Base-by-base conservation (phyloP, 208 protist species). In the Leishmania arabica region DNA sequence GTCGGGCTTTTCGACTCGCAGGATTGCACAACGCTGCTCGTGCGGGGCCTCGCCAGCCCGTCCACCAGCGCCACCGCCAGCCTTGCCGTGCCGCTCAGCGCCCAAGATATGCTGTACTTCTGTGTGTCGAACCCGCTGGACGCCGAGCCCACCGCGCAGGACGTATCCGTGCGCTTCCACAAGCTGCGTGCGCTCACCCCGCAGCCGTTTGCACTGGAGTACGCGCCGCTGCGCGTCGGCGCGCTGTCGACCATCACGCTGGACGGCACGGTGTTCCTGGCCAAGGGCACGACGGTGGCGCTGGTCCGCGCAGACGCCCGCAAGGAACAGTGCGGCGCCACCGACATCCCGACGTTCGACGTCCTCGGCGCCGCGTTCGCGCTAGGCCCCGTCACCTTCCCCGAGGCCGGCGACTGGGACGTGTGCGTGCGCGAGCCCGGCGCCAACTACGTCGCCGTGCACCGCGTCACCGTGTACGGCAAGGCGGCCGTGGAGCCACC, bases 401-500 rank as follows among this genome's bases (percentile, higher is more conserved):
- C 79, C 47, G 45, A 27, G 53, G 82, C 77, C 19, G 86, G 86
- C 27, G 60, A 64, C 13, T 90, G 88, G 81, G 62, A 76, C 53
- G 81, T 91, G 24, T 91, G 88, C 71, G 83, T 91, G 27, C 79
- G 86, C 58, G 64, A 81, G 49, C 3, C 49, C 60, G 27, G 60
- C 70, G 60, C 42, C 64, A 27, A 49, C 53, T 86, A 83, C 72
- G 37, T 76, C 13, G 45, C 62, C 24, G 64, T 88, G 71, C 80
- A 56, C 45, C 77, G 54, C 7, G 58, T 92, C 66, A 68, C 65
- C 0, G 83, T 88, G 66, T 88, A 92, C 78, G 86, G 84, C 77
- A 47, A 65, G 7, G 84, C 82, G 11, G 49, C 42, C 37, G 40
- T 84, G 82, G 31, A 64, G 89, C 69, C 53, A 86, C 60, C 27